phyloP scores from a whole-genome alignment of 176 grass and related monocot genomes.

The Paspalum notatum region DNA sequence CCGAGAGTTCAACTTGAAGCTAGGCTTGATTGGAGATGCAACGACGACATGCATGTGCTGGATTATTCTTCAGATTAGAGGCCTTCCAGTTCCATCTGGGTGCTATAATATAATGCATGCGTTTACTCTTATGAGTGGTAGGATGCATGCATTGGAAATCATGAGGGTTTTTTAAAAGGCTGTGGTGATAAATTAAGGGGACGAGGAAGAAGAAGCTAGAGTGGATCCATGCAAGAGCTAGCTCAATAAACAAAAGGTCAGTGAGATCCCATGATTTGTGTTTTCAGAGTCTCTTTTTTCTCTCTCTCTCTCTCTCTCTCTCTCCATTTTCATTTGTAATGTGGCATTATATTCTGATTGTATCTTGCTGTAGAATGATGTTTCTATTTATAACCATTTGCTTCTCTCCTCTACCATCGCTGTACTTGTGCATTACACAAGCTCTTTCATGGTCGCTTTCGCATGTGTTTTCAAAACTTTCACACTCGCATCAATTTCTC shows the following conservation, averaged over 20 bases:
- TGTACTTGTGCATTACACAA: conserved; percentile 34
- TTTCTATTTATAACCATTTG: conserved; percentile 41
- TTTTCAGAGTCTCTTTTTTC: conserved; percentile 39
- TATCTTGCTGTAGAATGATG: conserved; percentile 48
- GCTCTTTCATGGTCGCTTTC: conserved; percentile 24
- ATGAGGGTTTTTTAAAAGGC: background rate
- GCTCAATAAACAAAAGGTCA: conserved; percentile 54
- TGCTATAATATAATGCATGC: conserved; percentile 35
- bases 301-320: background rate
- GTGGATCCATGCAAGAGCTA: conserved; percentile 42
- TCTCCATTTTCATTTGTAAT: conserved; percentile 54
- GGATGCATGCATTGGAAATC: conserved; percentile 5
- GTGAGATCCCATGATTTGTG: conserved; percentile 60
- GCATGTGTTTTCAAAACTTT: background rate
- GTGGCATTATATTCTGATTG: conserved; percentile 47
- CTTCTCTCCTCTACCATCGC: conserved; percentile 18
- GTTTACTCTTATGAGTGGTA: conserved; percentile 18
- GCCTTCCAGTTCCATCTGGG: conserved; percentile 29
- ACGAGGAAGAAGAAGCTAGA: conserved; percentile 15
- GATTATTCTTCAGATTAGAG: conserved; percentile 31
- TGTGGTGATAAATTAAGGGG: background rate
- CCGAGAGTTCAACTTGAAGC: background rate
- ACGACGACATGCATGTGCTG: conserved; percentile 14
- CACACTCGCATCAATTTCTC: background rate
- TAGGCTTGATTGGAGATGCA: background rate